These are phyloP conservation scores for Naegleria lovaniensis DNA, from an alignment of 208 protist genomes.

Conservation along the genomic window DNA sequence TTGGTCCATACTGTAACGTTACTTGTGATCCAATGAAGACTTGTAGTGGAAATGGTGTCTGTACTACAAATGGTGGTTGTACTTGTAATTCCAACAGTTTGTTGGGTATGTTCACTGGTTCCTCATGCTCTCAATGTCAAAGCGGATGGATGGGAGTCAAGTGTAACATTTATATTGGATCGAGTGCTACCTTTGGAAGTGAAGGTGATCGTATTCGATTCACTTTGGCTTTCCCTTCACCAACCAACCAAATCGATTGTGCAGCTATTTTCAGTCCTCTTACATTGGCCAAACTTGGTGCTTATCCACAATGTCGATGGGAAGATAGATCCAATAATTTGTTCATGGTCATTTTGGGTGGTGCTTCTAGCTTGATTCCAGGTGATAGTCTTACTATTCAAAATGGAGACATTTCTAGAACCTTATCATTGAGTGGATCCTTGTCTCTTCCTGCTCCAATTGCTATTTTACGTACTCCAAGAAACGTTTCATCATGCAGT, in stretches of 20 bases:
- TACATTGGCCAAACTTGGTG: not conserved
- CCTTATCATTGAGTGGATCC: not conserved
- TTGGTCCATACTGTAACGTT: not conserved
- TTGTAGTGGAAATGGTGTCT: constrained; percentile 8
- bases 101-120: not conserved
- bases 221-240: not conserved
- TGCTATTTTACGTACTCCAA: not conserved
- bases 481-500: not conserved
- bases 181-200: not conserved
- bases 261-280: not conserved
- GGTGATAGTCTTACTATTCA: not conserved
- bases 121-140: not conserved
- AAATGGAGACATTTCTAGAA: not conserved
- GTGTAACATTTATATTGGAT: not conserved
- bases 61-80: not conserved
- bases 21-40: not conserved
- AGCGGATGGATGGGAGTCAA: not conserved
- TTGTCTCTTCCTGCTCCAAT: not conserved
- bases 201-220: not conserved
- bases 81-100: not conserved
- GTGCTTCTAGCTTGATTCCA: not conserved
- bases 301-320: not conserved
- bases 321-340: not conserved
- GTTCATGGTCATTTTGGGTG: not conserved
- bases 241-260: not conserved